These are phyloP conservation scores for Clonostachys rhizophaga DNA, from an alignment of 2,329 filamentous ascomycete species.

Conservation along the genomic window DNA sequence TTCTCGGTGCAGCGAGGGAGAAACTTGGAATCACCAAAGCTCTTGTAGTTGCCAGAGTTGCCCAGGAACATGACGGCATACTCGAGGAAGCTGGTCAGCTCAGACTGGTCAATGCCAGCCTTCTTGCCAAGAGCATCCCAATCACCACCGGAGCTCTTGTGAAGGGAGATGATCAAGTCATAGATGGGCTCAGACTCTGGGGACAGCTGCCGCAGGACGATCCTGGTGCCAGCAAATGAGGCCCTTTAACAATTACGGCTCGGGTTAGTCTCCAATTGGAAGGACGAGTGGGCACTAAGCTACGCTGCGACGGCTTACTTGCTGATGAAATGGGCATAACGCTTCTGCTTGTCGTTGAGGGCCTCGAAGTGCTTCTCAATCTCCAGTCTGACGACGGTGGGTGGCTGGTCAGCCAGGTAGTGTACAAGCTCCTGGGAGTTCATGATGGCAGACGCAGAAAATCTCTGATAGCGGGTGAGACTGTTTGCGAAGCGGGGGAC, in stretches of 20 bases:
- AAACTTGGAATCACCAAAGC: constrained; percentile 82
- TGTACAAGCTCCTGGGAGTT: constrained; percentile 60
- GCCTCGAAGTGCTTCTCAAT: constrained; percentile 92
- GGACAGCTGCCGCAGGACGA: constrained; percentile 76
- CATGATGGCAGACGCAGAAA: constrained; percentile 38
- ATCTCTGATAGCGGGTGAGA: constrained; percentile 12
- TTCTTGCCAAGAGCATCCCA: constrained; percentile 65
- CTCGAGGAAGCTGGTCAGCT: constrained; percentile 66
- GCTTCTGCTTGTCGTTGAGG: constrained; percentile 70
- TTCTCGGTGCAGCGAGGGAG: constrained; percentile 65
- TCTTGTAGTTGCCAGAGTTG: constrained; percentile 82
- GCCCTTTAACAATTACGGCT: constrained; percentile 47
- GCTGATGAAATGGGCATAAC: constrained; percentile 88
- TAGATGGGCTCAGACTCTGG: constrained; percentile 79
- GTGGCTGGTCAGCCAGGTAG: constrained; percentile 88
- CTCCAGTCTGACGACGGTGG: constrained; percentile 79
- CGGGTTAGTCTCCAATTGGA: too few relatives aligned
- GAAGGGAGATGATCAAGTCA: constrained; percentile 71
- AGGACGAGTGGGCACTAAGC: too few relatives aligned
- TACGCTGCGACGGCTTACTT: constrained; percentile 41
- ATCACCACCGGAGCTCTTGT: constrained; percentile 62
- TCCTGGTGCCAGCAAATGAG: constrained; percentile 70
- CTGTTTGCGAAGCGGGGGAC: constrained; percentile 6
- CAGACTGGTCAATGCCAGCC: constrained; percentile 57
- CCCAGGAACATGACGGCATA: constrained; percentile 77